phyloP scores from a whole-genome alignment of 768 basidiomycete species.

The Leccinellum luteum region DNA sequence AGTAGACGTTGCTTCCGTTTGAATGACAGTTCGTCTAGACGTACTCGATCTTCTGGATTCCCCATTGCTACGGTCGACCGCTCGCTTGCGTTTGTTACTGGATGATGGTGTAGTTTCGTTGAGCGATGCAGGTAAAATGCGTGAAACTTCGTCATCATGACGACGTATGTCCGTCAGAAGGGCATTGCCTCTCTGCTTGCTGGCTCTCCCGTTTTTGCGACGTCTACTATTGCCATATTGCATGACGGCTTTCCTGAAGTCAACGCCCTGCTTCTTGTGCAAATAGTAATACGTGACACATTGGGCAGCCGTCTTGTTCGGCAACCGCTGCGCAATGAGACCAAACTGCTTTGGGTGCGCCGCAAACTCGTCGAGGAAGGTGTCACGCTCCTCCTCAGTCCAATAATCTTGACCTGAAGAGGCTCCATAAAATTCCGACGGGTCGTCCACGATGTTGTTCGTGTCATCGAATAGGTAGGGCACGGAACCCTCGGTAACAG shows the following conservation, averaged over 20 bases:
- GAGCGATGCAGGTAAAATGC: slow-evolving; percentile 20
- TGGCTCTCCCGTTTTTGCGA: slow-evolving; percentile 52
- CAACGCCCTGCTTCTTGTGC: slow-evolving; percentile 85
- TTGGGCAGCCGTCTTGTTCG: slow-evolving; percentile 83
- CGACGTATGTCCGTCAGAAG: slow-evolving; percentile 77
- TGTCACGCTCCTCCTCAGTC: slow-evolving; percentile 80
- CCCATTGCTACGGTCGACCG: slow-evolving; percentile 26
- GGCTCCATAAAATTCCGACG: slow-evolving; percentile 72
- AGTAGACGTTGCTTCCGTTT: slow-evolving; percentile 46
- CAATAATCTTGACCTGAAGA: slow-evolving; percentile 78
- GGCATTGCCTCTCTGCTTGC: slow-evolving; percentile 80
- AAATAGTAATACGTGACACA: slow-evolving; percentile 94
- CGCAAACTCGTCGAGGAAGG: slow-evolving; percentile 79
- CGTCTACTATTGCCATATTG: slow-evolving; percentile 66
- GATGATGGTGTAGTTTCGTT: slow-evolving; percentile 27
- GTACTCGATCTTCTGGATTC: slow-evolving; percentile 35
- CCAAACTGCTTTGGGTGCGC: slow-evolving; percentile 93
- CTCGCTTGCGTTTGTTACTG: slow-evolving; percentile 42
- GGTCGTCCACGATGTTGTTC: slow-evolving; percentile 76
- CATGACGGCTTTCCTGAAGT: slow-evolving; percentile 76
- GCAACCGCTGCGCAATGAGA: slow-evolving; percentile 75
- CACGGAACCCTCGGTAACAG: slow-evolving; percentile 57
- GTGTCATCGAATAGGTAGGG: slow-evolving; percentile 78
- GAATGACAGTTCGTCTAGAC: slow-evolving; percentile 40
- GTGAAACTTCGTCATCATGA: slow-evolving; percentile 55